Conservation (phyloP, 352 stramenopile genomes). For the Pythium myriotylum region DNA sequence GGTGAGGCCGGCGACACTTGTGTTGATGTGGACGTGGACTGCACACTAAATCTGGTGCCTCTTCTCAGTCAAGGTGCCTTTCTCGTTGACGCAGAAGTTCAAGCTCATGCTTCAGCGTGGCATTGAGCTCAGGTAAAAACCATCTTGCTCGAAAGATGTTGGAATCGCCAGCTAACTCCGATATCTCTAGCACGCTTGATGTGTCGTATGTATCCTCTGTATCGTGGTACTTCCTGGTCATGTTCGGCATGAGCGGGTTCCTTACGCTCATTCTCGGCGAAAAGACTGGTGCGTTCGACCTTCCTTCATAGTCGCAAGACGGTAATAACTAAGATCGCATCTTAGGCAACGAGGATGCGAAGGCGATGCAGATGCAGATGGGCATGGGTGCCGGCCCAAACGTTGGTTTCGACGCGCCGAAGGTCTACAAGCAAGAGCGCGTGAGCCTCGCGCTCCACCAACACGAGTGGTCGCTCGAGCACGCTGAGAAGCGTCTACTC, state of each 20-base stretch:
- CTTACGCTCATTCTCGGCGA: slow-evolving; percentile 96
- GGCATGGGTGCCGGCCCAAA: slow-evolving; percentile 84
- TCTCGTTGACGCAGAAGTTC: slow-evolving; percentile 97
- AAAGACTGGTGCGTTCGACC: slow-evolving; percentile 47
- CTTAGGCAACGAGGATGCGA: slow-evolving; percentile 75
- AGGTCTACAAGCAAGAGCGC: slow-evolving; percentile 90
- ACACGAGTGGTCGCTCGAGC: slow-evolving; percentile 81
- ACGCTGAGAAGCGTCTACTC: slow-evolving; percentile 83
- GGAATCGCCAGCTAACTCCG: no score
- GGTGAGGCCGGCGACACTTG: slow-evolving; percentile 34
- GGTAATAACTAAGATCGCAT: no score
- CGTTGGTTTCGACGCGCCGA: slow-evolving; percentile 89
- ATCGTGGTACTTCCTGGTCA: slow-evolving; percentile 99
- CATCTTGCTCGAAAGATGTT: no score
- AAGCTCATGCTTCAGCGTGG: slow-evolving; percentile 98
- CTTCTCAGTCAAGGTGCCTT: slow-evolving; percentile 94
- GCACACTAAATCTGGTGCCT: neutral
- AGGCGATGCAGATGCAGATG: slow-evolving; percentile 94
- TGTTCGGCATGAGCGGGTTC: slow-evolving; percentile 98
- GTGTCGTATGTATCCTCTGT: slow-evolving; percentile 98
- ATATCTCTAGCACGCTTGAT: slow-evolving; percentile 87
- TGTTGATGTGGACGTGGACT: neutral
- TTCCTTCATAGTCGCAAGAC: slow-evolving; percentile 16
- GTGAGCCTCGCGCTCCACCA: slow-evolving; percentile 82
- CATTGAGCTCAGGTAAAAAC: slow-evolving; percentile 90